Percentiles rank a stretch among this genome's conserved stretches.
phyloP scores from a whole-genome alignment of 2,329 filamentous ascomycete genomes.

The Clarireedia paspali region DNA sequence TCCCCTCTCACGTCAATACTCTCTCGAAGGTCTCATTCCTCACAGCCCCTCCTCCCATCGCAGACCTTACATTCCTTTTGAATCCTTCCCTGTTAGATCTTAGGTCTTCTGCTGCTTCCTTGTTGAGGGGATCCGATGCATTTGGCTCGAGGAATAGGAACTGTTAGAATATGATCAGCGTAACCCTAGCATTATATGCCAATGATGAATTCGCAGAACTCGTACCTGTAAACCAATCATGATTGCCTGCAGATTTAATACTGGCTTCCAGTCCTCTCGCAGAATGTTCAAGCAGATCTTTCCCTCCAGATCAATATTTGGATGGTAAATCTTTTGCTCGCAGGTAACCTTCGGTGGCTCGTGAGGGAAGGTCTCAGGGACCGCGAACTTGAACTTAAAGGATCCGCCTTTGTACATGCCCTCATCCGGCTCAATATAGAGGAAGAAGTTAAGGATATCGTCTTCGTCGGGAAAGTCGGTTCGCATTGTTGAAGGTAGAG shows the following conservation, averaged over 20 bases:
- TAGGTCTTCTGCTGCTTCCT: slow-evolving; percentile 92
- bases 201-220: neutral
- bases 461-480: slow-evolving; percentile 76
- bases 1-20: slow-evolving; percentile 49
- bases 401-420: slow-evolving; percentile 78
- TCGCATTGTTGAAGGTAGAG: slow-evolving; percentile 71
- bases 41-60: slow-evolving; percentile 76
- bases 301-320: slow-evolving; percentile 95
- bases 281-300: slow-evolving; percentile 98
- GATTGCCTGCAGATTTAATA: slow-evolving; percentile 91
- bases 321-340: slow-evolving; percentile 97
- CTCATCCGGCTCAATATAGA: slow-evolving; percentile 80
- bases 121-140: slow-evolving; percentile 94
- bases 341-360: slow-evolving; percentile 97
- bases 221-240: slow-evolving; percentile 84
- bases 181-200: no score
- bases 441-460: slow-evolving; percentile 76
- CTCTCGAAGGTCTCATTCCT: slow-evolving; percentile 68
- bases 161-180: slow-evolving; percentile 37
- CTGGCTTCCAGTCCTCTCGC: slow-evolving; percentile 97
- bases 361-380: slow-evolving; percentile 93
- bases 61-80: slow-evolving; percentile 77
- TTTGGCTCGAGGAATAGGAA: slow-evolving; percentile 98
- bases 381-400: slow-evolving; percentile 86
- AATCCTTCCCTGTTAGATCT: slow-evolving; percentile 80